phyloP scores from a whole-genome alignment of 169 alveolate genomes.

The Cryptosporidium ubiquitum region DNA sequence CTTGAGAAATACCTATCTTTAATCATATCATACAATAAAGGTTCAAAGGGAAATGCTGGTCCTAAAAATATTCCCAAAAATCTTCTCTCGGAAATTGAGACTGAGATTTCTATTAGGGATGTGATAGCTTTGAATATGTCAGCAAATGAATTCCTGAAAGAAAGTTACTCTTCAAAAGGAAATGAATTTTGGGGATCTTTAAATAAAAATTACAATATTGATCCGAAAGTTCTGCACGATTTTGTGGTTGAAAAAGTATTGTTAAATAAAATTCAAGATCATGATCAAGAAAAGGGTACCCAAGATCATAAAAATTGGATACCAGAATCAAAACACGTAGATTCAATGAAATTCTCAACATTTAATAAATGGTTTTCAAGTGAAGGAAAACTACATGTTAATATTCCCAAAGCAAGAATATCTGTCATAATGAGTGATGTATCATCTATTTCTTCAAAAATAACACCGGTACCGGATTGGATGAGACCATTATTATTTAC shows the following conservation, averaged over 20 bases:
- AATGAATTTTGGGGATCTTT: slow-evolving; percentile 18
- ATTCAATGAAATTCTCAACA: slow-evolving; percentile 11
- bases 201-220: background rate
- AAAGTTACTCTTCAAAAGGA: background rate
- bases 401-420: slow-evolving; percentile 16
- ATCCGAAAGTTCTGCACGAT: background rate
- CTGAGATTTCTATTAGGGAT: slow-evolving; percentile 40
- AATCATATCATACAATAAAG: background rate
- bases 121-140: slow-evolving; percentile 49
- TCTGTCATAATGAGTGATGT: slow-evolving; percentile 9
- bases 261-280: background rate
- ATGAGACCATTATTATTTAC: slow-evolving; percentile 22
- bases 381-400: slow-evolving; percentile 23
- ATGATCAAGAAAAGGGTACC: background rate
- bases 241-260: background rate
- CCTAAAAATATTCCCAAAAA: slow-evolving; percentile 11
- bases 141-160: slow-evolving; percentile 46
- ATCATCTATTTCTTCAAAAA: background rate
- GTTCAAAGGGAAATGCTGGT: background rate
- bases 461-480: slow-evolving; percentile 57
- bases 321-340: slow-evolving; percentile 1
- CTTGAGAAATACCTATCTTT: slow-evolving; percentile 23
- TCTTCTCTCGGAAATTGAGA: slow-evolving; percentile 24
- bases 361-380: slow-evolving; percentile 58
- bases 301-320: background rate